These are phyloP conservation scores for Zasmidium cellare DNA, from an alignment of 2,329 filamentous ascomycete species.

Conservation along the genomic window DNA sequence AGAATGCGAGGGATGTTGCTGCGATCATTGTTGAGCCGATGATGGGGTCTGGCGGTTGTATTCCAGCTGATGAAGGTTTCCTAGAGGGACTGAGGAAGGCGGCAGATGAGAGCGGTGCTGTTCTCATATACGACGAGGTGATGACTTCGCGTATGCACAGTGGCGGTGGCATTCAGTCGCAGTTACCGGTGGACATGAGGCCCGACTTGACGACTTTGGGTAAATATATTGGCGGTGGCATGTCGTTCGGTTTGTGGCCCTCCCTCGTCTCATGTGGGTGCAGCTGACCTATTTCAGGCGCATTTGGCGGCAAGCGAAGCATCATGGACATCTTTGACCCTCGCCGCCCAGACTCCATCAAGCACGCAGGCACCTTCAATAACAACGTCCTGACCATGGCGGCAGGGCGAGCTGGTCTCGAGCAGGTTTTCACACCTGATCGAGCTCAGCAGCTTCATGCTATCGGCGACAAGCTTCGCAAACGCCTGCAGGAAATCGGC, in stretches of 20 bases:
- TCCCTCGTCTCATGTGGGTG: background rate
- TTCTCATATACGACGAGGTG: conserved; percentile 71
- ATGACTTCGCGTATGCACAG: conserved; percentile 63
- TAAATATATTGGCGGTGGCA: conserved; percentile 67
- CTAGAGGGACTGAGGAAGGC: conserved; percentile 51
- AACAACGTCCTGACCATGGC: conserved; percentile 65
- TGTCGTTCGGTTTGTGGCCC: conserved; percentile 55
- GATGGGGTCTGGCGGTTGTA: conserved; percentile 63
- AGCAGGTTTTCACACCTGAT: conserved; percentile 38
- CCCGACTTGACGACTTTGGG: conserved; percentile 66
- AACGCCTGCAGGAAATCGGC: conserved; percentile 28
- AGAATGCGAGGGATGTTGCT: conserved; percentile 49
- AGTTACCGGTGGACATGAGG: conserved; percentile 43
- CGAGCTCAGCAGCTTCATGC: conserved; percentile 32
- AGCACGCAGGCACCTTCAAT: conserved; percentile 67
- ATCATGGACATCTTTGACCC: conserved; percentile 63
- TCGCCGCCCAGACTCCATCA: conserved; percentile 40
- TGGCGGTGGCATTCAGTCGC: conserved; percentile 47
- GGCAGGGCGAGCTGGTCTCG: conserved; percentile 49
- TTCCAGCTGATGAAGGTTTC: conserved; percentile 54
- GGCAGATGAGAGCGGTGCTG: conserved; percentile 50
- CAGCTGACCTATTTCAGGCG: conserved; percentile 27
- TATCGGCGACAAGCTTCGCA: conserved; percentile 34
- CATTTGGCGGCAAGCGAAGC: conserved; percentile 61
- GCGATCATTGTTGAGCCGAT: conserved; percentile 67